phyloP scores from a whole-genome alignment of 2,329 filamentous ascomycete genomes.

The Fusarium haematococcum region DNA sequence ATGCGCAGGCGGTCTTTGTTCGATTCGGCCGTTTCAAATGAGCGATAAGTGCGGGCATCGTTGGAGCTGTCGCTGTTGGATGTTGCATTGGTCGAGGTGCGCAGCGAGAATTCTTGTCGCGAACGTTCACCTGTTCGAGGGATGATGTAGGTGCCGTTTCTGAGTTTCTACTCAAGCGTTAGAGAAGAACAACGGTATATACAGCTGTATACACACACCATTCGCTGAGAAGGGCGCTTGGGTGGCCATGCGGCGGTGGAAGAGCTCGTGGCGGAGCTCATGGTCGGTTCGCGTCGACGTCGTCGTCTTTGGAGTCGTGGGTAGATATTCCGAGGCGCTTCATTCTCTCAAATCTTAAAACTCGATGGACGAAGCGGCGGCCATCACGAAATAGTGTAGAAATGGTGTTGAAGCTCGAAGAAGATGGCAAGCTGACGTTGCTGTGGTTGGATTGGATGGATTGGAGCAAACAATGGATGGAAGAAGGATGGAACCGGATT shows the following conservation, averaged over 20 bases:
- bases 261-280: constrained; percentile 50
- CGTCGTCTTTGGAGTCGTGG: constrained; percentile 34
- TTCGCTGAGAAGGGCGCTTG: constrained; percentile 59
- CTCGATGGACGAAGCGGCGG: constrained; percentile 29
- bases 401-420: background rate
- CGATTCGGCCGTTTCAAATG: constrained; percentile 45
- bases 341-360: constrained; percentile 37
- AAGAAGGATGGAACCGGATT: background rate
- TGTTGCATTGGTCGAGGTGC: constrained; percentile 57
- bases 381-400: background rate
- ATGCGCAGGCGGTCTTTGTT: constrained; percentile 51
- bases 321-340: constrained; percentile 27
- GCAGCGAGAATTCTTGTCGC: constrained; percentile 82
- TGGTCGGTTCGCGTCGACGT: constrained; percentile 55
- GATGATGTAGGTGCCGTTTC: constrained; percentile 88
- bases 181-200: background rate
- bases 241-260: constrained; percentile 55
- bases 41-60: constrained; percentile 25
- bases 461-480: constrained; percentile 2
- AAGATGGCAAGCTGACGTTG: background rate
- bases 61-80: constrained; percentile 27
- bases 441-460: constrained; percentile 3
- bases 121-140: constrained; percentile 88
- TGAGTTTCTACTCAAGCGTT: constrained; percentile 69
- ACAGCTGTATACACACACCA: constrained; percentile 51